A percentile compares a stretch with the other conserved stretches of the same genome.
Evolutionary conservation across 352 stramenopile genomes (phyloP).

Genomic region (Elongisporangium prolatum): DNA sequence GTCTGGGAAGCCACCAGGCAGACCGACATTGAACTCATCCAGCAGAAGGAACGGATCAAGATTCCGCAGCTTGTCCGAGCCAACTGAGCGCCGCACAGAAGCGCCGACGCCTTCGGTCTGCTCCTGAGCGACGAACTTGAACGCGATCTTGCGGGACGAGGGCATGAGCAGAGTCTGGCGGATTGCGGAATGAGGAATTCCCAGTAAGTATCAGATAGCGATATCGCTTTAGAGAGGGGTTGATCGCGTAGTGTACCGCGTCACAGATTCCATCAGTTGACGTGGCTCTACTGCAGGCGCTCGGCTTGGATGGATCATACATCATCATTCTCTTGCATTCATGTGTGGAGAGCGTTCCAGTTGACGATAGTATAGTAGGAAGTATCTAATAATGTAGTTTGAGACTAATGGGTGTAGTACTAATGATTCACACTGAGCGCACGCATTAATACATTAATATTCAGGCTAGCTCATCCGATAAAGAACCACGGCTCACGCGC

Average conservation of each 20-base stretch:
- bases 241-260: background rate
- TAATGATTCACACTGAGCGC: too few relatives aligned
- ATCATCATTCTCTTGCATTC: too few relatives aligned
- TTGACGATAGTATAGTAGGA: too few relatives aligned
- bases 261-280: background rate
- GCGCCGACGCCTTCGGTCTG: slow-evolving; percentile 32
- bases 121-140: slow-evolving; percentile 27
- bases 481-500: too few relatives aligned
- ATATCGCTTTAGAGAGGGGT: background rate
- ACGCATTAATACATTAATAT: too few relatives aligned
- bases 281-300: background rate
- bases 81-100: slow-evolving; percentile 31
- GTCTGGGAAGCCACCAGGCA: slow-evolving; percentile 77
- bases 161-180: slow-evolving; percentile 14
- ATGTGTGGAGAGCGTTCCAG: too few relatives aligned
- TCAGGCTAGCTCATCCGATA: too few relatives aligned
- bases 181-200: background rate
- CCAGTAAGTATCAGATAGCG: background rate
- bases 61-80: slow-evolving; percentile 19
- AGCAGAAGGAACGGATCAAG: slow-evolving; percentile 54
- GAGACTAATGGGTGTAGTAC: too few relatives aligned
- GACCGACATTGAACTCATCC: slow-evolving; percentile 34
- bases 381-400: too few relatives aligned
- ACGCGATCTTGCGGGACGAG: slow-evolving; percentile 15
- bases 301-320: background rate